phyloP scores from a whole-genome alignment of 441 rosid species.

The Gossypium trilobum region DNA sequence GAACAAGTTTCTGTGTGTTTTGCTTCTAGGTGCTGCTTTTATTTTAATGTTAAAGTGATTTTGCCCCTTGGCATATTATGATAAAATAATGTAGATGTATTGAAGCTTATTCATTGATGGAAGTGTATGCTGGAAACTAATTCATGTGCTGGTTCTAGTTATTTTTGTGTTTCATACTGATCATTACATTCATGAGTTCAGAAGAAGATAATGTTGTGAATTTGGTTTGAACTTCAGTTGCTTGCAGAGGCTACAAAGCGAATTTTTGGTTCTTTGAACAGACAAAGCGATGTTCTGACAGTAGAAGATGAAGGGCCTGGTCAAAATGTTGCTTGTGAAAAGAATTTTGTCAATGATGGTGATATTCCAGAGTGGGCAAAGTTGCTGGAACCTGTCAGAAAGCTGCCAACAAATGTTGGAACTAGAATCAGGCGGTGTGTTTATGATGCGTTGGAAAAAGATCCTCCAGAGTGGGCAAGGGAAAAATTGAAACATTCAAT shows the following conservation, averaged over 20 bases:
- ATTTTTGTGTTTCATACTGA: background rate
- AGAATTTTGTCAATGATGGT: conserved; percentile 38
- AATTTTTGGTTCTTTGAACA: conserved; percentile 54
- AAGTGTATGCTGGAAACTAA: background rate
- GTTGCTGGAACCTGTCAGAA: conserved; percentile 80
- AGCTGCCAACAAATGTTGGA: conserved; percentile 98
- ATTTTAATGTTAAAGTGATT: background rate
- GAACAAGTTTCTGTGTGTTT: background rate
- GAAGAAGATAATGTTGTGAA: background rate
- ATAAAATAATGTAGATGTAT: background rate
- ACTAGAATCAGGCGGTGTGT: conserved; percentile 95
- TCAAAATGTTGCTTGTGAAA: conserved; percentile 43
- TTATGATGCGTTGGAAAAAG: conserved; percentile 63
- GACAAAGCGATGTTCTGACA: conserved; percentile 47
- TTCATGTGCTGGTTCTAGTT: background rate
- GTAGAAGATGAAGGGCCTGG: conserved; percentile 64
- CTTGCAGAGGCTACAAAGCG: conserved; percentile 92
- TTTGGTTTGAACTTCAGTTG: conserved; percentile 52
- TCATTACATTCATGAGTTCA: background rate
- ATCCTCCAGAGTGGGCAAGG: conserved; percentile 96
- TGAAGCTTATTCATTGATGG: background rate
- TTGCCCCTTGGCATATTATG: background rate
- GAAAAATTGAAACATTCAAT: conserved; percentile 77
- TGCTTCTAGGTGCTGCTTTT: conserved; percentile 1
- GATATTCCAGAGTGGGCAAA: conserved; percentile 83